These are phyloP conservation scores for Chamaenerion angustifolium DNA, from an alignment of 345 rosid species.

Conservation along the genomic window DNA sequence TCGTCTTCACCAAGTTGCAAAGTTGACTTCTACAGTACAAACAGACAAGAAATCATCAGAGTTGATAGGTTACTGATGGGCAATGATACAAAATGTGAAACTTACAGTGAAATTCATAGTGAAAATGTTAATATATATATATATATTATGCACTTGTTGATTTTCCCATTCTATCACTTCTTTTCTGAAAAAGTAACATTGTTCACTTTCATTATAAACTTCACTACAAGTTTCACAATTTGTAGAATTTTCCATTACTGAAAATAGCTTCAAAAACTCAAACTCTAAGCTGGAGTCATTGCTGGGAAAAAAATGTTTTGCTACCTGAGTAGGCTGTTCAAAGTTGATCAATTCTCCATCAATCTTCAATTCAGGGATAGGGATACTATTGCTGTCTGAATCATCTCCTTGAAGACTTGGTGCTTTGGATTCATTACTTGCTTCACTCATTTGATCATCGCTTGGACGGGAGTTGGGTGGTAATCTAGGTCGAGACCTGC, in stretches of 20 bases:
- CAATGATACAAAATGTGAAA: background rate
- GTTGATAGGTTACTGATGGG: background rate
- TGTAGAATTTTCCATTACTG: background rate
- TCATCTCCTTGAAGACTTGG: constrained; percentile 48
- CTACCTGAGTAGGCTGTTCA: constrained; percentile 19
- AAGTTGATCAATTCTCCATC: no score
- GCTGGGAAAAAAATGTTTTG: constrained; percentile 19
- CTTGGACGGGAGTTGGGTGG: constrained; percentile 26
- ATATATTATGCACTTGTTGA: background rate
- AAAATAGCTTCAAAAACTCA: background rate
- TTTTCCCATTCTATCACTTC: no score
- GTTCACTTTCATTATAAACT: no score
- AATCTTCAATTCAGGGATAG: constrained; percentile 5
- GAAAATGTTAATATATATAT: no score
- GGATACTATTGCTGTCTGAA: constrained; percentile 30
- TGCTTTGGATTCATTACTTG: constrained; percentile 56
- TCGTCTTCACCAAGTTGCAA: constrained; percentile 36
- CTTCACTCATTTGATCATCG: constrained; percentile 71
- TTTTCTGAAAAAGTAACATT: no score
- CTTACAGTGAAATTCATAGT: constrained; percentile 5
- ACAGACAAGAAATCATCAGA: constrained; percentile 8
- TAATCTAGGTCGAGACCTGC: constrained; percentile 34
- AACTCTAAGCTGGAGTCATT: background rate
- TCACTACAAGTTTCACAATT: no score
- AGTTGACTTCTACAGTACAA: constrained; percentile 30